Evolutionary conservation across 2,329 filamentous ascomycete species (phyloP).

Genomic region (Aureobasidium uvarum): DNA sequence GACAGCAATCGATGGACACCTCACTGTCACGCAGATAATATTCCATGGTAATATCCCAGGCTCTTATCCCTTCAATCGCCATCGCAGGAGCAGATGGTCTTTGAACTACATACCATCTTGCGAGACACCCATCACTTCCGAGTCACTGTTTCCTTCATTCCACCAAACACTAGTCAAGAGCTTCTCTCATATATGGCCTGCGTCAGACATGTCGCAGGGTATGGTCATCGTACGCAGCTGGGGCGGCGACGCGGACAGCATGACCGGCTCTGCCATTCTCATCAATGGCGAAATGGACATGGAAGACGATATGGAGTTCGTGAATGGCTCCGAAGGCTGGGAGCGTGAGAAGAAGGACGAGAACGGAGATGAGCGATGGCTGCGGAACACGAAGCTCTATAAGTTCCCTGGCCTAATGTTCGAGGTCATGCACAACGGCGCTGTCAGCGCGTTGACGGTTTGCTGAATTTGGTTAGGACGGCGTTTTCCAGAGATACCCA

Average conservation of each 20-base stretch:
- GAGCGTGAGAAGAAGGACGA: slow-evolving; percentile 38
- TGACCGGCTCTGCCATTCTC: slow-evolving; percentile 39
- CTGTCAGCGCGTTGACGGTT: slow-evolving; percentile 83
- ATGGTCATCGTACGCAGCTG: slow-evolving; percentile 42
- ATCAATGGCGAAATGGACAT: slow-evolving; percentile 36
- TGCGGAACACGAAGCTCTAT: slow-evolving; percentile 79
- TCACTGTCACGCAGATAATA: slow-evolving; percentile 88
- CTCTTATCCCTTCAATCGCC: slow-evolving; percentile 94
- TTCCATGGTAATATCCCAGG: slow-evolving; percentile 93
- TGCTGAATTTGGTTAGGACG: slow-evolving; percentile 53
- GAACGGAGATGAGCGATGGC: slow-evolving; percentile 53
- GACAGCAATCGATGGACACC: slow-evolving; percentile 44
- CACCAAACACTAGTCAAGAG: slow-evolving; percentile 65
- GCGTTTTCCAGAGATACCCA: slow-evolving; percentile 17
- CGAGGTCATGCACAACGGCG: slow-evolving; percentile 90
- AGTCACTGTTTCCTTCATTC: slow-evolving; percentile 73
- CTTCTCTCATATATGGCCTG: slow-evolving; percentile 61
- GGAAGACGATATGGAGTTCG: slow-evolving; percentile 37
- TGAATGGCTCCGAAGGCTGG: slow-evolving; percentile 32
- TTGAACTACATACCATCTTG: slow-evolving; percentile 52
- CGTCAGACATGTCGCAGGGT: slow-evolving; percentile 50
- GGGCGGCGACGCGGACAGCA: slow-evolving; percentile 33
- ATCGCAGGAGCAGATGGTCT: slow-evolving; percentile 85
- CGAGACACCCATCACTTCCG: slow-evolving; percentile 61
- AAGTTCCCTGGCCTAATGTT: slow-evolving; percentile 93